Evolutionary conservation across 2,329 filamentous ascomycete genomes (phyloP).

Genomic region (Chaetomium olivaceum): DNA sequence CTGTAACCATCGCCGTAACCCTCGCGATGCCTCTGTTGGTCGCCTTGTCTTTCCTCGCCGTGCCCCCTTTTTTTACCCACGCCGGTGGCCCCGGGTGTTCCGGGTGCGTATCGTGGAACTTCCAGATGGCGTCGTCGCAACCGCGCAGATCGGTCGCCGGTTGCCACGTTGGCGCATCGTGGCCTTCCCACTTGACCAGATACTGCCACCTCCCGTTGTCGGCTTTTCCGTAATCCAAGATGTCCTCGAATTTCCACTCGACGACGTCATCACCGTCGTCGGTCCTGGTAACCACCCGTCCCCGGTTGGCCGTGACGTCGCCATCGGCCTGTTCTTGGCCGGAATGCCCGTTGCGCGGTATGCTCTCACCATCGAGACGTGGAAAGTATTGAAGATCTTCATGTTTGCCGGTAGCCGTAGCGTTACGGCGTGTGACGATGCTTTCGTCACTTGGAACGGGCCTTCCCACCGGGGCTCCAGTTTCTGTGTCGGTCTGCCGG

Average conservation of each 20-base stretch:
- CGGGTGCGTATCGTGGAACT: neutral
- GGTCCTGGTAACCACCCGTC: neutral
- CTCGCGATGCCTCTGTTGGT: neutral
- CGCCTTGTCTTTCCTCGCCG: neutral
- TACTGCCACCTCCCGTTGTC: neutral
- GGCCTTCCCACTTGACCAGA: neutral
- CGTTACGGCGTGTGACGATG: slow-evolving; percentile 4
- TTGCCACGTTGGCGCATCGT: neutral
- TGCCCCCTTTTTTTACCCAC: neutral
- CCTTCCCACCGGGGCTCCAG: neutral
- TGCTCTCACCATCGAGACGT: neutral
- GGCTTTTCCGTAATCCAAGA: neutral
- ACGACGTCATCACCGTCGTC: neutral
- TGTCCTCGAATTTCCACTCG: neutral
- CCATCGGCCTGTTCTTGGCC: neutral
- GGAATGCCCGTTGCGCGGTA: neutral
- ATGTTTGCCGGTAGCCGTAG: slow-evolving; percentile 1
- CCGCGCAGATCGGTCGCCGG: neutral
- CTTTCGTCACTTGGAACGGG: slow-evolving; percentile 4
- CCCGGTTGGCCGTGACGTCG: neutral
- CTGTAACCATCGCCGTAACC: too few species aligned
- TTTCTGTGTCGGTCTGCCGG: neutral
- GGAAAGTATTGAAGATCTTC: slow-evolving; percentile 4
- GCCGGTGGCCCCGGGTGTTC: neutral
- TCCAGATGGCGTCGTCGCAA: neutral